These are phyloP conservation scores for Corynascus novoguineensis DNA, from an alignment of 495 filamentous ascomycete species.

Conservation along the genomic window DNA sequence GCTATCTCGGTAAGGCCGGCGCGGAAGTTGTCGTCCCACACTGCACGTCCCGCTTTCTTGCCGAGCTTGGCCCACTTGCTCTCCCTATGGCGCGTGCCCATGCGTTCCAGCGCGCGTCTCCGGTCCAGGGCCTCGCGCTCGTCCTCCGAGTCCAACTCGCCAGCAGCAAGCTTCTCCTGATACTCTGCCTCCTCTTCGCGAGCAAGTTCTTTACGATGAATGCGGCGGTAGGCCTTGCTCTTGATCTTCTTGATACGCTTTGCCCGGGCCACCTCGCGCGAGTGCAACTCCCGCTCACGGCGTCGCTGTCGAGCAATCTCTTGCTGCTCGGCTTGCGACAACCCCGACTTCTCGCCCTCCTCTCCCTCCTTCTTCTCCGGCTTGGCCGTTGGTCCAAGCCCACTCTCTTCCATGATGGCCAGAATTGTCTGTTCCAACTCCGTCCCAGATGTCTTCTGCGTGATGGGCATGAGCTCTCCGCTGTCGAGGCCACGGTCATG, in stretches of 20 bases:
- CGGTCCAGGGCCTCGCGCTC: conserved; percentile 76
- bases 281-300: conserved; percentile 74
- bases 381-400: conserved; percentile 51
- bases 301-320: conserved; percentile 70
- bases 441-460: conserved; percentile 56
- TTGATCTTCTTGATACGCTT: conserved; percentile 99
- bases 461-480: conserved; percentile 50
- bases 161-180: conserved; percentile 60
- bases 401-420: conserved; percentile 82
- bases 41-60: conserved; percentile 68
- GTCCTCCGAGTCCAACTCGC: conserved; percentile 61
- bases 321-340: conserved; percentile 63
- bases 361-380: conserved; percentile 51
- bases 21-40: conserved; percentile 80
- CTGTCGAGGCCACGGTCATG: conserved; percentile 45
- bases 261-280: conserved; percentile 80
- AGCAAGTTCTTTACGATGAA: conserved; percentile 82
- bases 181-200: conserved; percentile 64
- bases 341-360: conserved; percentile 61
- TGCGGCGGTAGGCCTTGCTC: conserved; percentile 83
- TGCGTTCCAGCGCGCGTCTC: conserved; percentile 75
- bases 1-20: conserved; percentile 76
- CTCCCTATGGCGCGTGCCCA: conserved; percentile 81
- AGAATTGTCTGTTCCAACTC: conserved; percentile 81
- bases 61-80: conserved; percentile 93